Percentiles rank a stretch among this genome's conserved stretches.
Evolutionary conservation across 2,329 filamentous ascomycete genomes (phyloP).

Genomic region (Nothophoma quercina): DNA sequence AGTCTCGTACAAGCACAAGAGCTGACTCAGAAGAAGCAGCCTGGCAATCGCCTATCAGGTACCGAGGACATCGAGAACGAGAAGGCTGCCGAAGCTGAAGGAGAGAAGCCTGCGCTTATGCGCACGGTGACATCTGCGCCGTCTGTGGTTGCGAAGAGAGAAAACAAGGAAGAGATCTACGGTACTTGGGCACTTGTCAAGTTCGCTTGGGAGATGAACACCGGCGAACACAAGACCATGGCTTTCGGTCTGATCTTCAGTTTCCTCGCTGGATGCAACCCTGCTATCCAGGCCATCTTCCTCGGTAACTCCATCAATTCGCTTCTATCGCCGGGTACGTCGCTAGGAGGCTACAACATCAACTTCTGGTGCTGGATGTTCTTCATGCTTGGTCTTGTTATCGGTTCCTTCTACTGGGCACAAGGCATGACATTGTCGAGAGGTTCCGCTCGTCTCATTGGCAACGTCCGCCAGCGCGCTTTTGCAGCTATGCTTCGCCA

Average conservation of each 20-base stretch:
- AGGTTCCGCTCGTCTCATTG: conserved; percentile 68
- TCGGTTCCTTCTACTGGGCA: conserved; percentile 36
- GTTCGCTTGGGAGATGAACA: conserved; percentile 44
- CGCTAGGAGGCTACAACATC: conserved; percentile 71
- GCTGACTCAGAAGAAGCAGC: conserved; percentile 38
- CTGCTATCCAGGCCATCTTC: conserved; percentile 67
- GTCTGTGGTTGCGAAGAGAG: conserved; percentile 66
- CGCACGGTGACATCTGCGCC: conserved; percentile 56
- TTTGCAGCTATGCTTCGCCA: conserved; percentile 85
- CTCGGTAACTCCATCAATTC: conserved; percentile 87
- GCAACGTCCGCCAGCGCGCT: conserved; percentile 79
- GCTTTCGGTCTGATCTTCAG: conserved; percentile 52
- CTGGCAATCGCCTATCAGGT: conserved; percentile 30
- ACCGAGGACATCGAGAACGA: conserved; percentile 21
- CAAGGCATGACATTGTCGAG: conserved; percentile 65
- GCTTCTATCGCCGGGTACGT: conserved; percentile 64
- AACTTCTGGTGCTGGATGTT: conserved; percentile 57
- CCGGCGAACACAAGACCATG: conserved; percentile 48
- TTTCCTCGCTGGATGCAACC: conserved; percentile 47
- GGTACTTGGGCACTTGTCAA: conserved; percentile 54
- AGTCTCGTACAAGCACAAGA: conserved; percentile 88
- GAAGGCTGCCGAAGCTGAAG: conserved; percentile 30
- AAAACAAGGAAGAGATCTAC: conserved; percentile 38
- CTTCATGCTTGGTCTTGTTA: conserved; percentile 42
- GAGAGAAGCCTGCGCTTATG: conserved; percentile 37